phyloP scores from a whole-genome alignment of 1,139 yeast species.

The Yamadazyma pseudoaaseri region DNA sequence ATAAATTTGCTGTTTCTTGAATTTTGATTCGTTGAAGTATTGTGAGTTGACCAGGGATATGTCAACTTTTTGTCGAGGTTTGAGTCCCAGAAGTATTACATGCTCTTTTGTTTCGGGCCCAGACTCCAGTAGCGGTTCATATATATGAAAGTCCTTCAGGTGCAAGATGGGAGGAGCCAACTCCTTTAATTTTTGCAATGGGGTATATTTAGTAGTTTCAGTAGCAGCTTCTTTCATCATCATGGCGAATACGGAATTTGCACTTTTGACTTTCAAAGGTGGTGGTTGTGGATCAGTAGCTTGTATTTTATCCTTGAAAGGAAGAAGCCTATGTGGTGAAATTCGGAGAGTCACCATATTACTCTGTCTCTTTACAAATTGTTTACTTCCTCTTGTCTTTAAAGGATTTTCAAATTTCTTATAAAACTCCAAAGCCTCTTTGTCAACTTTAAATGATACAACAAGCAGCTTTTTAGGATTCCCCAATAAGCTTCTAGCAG shows the following conservation, averaged over 20 bases:
- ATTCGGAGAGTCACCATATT: conserved; percentile 19
- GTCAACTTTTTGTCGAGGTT: not conserved
- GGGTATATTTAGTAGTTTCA: conserved; percentile 19
- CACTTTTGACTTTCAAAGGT: conserved; percentile 6
- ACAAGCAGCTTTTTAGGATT: conserved; percentile 13
- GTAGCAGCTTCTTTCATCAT: conserved; percentile 27
- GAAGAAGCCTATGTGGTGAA: conserved; percentile 11
- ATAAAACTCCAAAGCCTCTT: conserved; percentile 24
- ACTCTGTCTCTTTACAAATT: conserved; percentile 6
- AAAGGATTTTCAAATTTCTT: conserved; percentile 31
- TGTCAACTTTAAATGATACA: conserved; percentile 28
- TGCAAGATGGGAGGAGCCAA: conserved; percentile 20
- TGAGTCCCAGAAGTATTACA: not conserved
- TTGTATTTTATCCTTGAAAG: conserved; percentile 6
- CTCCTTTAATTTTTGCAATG: conserved; percentile 23
- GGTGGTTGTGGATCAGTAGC: conserved; percentile 5
- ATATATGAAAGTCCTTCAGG: conserved; percentile 21
- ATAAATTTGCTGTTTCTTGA: not conserved
- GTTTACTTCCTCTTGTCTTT: conserved; percentile 20
- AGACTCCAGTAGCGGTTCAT: conserved; percentile 9
- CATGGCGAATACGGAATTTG: conserved; percentile 19
- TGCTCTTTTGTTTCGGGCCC: not conserved
- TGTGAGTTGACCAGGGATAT: not conserved
- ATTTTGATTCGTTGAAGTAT: not conserved
- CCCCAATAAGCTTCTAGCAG: conserved; percentile 22